These are phyloP conservation scores for Naganishia albida DNA, from an alignment of 1,284 basidiomycete species.

Conservation along the genomic window DNA sequence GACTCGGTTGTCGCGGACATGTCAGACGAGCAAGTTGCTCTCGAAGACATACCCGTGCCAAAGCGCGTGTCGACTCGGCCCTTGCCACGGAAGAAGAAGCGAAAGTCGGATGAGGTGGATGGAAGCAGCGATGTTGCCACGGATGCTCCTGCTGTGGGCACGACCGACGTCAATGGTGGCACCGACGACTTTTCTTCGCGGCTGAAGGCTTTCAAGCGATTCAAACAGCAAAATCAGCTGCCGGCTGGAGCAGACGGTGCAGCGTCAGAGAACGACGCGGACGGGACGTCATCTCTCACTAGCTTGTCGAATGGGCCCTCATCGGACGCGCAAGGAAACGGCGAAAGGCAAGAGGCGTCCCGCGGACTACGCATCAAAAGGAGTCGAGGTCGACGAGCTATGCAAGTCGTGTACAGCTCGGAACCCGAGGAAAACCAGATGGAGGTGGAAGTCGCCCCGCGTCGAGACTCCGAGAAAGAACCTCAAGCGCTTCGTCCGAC, in stretches of 20 bases:
- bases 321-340: conserved; percentile 5
- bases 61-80: conserved; percentile 6
- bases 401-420: conserved; percentile 16
- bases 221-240: neutral
- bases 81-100: conserved; percentile 16
- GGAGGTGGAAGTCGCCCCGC: neutral
- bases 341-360: neutral
- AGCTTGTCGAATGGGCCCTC: conserved; percentile 17
- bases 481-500: neutral
- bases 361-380: neutral
- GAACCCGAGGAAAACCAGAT: conserved; percentile 3
- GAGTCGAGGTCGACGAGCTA: neutral
- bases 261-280: neutral
- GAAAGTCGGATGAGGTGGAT: conserved; percentile 10
- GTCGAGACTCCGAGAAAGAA: neutral
- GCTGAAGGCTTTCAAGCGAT: conserved; percentile 15
- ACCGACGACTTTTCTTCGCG: neutral
- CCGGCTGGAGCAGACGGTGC: neutral
- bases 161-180: neutral
- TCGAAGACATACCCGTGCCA: neutral
- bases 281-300: conserved; percentile 22
- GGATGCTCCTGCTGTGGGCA: neutral
- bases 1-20: neutral
- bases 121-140: no score
- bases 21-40: neutral